Evolutionary conservation across 179 eudicot genomes (phyloP), one percentile per base, ranked within the genome.

Genomic region (Gypsophila paniculata): DNA sequence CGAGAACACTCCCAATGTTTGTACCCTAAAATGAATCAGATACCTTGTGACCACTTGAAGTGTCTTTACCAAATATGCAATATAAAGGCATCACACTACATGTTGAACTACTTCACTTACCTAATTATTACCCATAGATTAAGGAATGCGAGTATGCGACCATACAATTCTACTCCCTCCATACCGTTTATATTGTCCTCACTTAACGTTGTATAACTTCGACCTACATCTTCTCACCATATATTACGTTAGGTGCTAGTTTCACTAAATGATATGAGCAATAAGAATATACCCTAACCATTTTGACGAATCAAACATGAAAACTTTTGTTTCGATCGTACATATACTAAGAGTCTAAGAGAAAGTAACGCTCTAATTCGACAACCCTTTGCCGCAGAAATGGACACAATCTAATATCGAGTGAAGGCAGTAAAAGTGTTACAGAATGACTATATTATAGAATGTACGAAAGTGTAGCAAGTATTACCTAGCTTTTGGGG

Each of bases 401-500:
- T 42, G 46, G 10, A 6, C 46, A 42, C 46, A 42, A 42, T 42
- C 8, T 6, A 42, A 42, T 42, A 6, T n/a, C n/a, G 46, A 42
- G 8, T 6, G 12, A 44, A n/a, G n/a, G n/a, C 15, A 17, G 42
- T 62, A 29, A 29, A 49, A 48, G n/a, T 54, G 18, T 57, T 49
- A 44, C 52, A 6, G 51, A 53, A 36, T 7, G 46, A 46, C 11
- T 19, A 42, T 26, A 52, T 21, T 29, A 51, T 21, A 32, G 11
- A 6, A 17, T 18, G 34, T 1, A 22, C 5, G 5, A 36, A 26
- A 73, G 38, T 8, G n/a, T 46, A 17, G 49, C 19, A 26, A 9
- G 52, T 14, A 66, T 57, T 85, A 93, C 98, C 98, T 93, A 70
- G 87, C 76, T 75, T 86, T 91, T 55, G 96, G 79, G 59, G 95